Evolutionary conservation across 371 early-diverging fungal genomes (phyloP).

Genomic region (Sanchytrium tribonematis): DNA sequence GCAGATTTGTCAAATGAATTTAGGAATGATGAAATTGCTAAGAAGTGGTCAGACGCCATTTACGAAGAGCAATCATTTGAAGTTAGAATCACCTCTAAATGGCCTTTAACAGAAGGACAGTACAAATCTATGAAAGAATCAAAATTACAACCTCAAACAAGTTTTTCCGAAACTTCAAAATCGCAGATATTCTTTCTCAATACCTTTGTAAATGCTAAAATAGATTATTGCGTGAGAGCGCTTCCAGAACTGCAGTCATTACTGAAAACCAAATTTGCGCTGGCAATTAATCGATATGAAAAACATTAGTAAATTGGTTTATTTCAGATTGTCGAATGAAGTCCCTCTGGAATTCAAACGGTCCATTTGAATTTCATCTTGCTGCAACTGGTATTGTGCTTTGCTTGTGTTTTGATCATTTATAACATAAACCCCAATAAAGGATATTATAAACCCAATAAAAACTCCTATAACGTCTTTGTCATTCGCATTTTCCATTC

Average conservation of each 20-base stretch:
- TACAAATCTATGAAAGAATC: background rate
- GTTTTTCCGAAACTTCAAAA: background rate
- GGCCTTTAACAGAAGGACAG: background rate
- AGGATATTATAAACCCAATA: slow-evolving; percentile 61
- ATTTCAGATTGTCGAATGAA: too few relatives aligned
- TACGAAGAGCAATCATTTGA: background rate
- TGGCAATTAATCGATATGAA: background rate
- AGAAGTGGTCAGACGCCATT: background rate
- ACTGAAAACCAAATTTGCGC: background rate
- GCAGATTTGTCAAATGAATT: background rate
- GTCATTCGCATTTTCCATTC: slow-evolving; percentile 38
- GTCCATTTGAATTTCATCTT: too few relatives aligned
- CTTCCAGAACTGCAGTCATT: background rate
- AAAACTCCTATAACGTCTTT: slow-evolving; percentile 51
- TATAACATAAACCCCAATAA: slow-evolving; percentile 57
- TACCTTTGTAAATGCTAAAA: background rate
- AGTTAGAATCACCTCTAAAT: background rate
- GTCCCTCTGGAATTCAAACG: too few relatives aligned
- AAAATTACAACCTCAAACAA: background rate
- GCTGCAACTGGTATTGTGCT: too few relatives aligned
- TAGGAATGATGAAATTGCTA: background rate
- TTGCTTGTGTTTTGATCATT: too few relatives aligned
- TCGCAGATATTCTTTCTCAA: background rate
- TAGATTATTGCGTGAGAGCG: background rate
- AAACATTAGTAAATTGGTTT: too few relatives aligned